Conservation (phyloP, 1,139 yeast genomes). For the Zygoascus hellenicus region DNA sequence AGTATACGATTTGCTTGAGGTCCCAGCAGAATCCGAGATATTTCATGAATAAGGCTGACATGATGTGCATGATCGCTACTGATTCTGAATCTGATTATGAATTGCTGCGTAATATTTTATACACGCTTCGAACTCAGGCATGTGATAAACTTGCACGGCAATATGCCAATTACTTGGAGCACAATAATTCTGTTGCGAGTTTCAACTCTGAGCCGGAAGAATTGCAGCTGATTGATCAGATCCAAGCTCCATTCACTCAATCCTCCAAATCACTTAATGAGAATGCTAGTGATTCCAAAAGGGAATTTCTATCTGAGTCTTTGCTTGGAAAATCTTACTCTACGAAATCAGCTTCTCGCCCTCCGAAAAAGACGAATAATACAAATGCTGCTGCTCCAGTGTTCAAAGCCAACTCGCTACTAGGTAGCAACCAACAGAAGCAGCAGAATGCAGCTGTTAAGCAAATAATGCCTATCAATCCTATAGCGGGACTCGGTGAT, state of each 20-base stretch:
- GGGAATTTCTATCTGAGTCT: constrained; percentile 4
- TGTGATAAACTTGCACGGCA: constrained; percentile 15
- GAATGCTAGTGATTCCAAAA: neutral
- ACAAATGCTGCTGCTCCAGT: neutral
- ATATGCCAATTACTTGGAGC: constrained; percentile 1
- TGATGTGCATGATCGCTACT: constrained; percentile 24
- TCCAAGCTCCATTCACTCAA: neutral
- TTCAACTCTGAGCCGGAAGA: neutral
- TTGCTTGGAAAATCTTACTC: constrained; percentile 10
- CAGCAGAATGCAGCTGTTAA: constrained; percentile 1
- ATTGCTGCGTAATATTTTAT: constrained; percentile 28
- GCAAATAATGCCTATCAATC: constrained; percentile 7
- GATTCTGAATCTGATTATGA: constrained; percentile 26
- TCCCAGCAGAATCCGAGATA: constrained; percentile 26
- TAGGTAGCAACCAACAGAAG: constrained; percentile 12
- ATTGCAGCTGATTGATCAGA: constrained; percentile 6
- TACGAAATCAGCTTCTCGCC: constrained; percentile 1
- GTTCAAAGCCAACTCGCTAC: constrained; percentile 17
- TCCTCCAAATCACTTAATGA: neutral
- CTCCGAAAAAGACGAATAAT: neutral
- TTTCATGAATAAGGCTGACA: constrained; percentile 22
- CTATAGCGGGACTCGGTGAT: constrained; percentile 1
- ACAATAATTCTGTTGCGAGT: neutral
- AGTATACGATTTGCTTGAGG: constrained; percentile 25
- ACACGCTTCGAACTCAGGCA: constrained; percentile 26